These are phyloP conservation scores for Tetrapyrgos nigripes DNA, from an alignment of 1,284 basidiomycete species.

Conservation along the genomic window DNA sequence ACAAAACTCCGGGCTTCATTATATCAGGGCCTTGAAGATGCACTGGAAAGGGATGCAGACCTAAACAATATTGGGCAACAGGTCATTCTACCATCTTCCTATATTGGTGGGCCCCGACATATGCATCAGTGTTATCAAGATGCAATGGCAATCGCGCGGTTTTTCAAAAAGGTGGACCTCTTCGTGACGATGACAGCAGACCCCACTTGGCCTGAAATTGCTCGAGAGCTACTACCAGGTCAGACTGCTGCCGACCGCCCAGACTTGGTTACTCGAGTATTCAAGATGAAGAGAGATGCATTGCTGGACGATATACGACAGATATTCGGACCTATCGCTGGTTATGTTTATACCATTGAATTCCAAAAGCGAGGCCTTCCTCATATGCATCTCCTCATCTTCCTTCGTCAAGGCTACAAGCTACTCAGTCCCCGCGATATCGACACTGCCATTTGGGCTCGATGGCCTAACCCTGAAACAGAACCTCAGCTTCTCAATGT, in stretches of 20 bases:
- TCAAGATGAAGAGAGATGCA: slow-evolving; percentile 44
- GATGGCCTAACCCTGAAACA: slow-evolving; percentile 43
- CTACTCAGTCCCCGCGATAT: no score
- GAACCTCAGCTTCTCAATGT: slow-evolving; percentile 44
- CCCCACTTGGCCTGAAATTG: slow-evolving; percentile 52
- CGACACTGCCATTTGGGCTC: slow-evolving; percentile 43
- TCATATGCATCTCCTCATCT: slow-evolving; percentile 53
- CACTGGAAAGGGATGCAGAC: slow-evolving; percentile 24
- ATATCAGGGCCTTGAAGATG: slow-evolving; percentile 45
- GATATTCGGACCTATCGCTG: slow-evolving; percentile 35
- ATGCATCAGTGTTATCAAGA: slow-evolving; percentile 53
- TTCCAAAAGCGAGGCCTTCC: slow-evolving; percentile 58
- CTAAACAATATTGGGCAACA: slow-evolving; percentile 37
- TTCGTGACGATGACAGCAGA: slow-evolving; percentile 57
- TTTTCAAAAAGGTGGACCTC: no score
- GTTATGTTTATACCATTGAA: slow-evolving; percentile 51
- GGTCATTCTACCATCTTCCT: slow-evolving; percentile 47
- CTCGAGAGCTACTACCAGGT: slow-evolving; percentile 40
- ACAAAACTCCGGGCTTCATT: slow-evolving; percentile 39
- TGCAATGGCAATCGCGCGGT: slow-evolving; percentile 47
- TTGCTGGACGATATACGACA: slow-evolving; percentile 42
- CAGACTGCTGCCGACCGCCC: slow-evolving; percentile 42
- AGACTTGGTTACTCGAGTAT: no score
- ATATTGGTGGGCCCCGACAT: slow-evolving; percentile 42
- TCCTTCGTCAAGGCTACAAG: slow-evolving; percentile 36